Percentiles rank a stretch among this genome's conserved stretches.
Evolutionary conservation across 1,284 basidiomycete species (phyloP).

Genomic region (Marasmius tenuissimus): DNA sequence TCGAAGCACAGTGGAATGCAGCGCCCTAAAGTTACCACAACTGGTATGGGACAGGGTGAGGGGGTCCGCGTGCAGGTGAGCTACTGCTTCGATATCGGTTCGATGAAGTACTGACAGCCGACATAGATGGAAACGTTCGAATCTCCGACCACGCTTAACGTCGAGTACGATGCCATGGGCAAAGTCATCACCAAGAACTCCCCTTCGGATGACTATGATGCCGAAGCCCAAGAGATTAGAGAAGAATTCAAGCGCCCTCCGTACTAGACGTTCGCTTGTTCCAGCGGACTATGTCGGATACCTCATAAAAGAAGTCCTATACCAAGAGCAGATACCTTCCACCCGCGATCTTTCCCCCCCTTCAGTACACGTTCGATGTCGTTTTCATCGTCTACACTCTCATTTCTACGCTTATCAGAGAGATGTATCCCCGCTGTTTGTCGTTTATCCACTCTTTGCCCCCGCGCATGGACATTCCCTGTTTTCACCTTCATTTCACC

Average conservation of each 20-base stretch:
- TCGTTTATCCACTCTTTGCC: too few species aligned
- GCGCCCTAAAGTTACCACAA: constrained; percentile 34
- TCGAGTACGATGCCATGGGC: constrained; percentile 55
- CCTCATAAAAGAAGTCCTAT: neutral
- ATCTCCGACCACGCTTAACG: constrained; percentile 20
- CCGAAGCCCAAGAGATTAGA: constrained; percentile 55
- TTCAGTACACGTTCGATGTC: too few species aligned
- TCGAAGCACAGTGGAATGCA: constrained; percentile 2
- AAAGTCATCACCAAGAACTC: constrained; percentile 37
- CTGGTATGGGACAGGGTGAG: constrained; percentile 25
- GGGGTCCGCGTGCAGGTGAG: constrained; percentile 49
- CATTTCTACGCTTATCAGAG: too few species aligned
- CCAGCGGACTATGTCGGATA: too few species aligned
- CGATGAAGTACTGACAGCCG: neutral
- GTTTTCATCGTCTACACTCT: too few species aligned
- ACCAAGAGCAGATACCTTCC: neutral
- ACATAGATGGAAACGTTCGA: constrained; percentile 60
- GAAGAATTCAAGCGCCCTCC: constrained; percentile 65
- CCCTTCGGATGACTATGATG: constrained; percentile 37
- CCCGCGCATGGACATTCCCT: too few species aligned
- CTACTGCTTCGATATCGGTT: neutral
- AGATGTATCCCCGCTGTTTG: too few species aligned
- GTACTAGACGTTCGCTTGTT: constrained; percentile 35
- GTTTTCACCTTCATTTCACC: too few species aligned
- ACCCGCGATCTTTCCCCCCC: too few species aligned